A percentile compares a stretch with the other conserved stretches of the same genome.
Conservation (phyloP, 805 yeast genomes). For the Saturnispora serradocipensis region DNA sequence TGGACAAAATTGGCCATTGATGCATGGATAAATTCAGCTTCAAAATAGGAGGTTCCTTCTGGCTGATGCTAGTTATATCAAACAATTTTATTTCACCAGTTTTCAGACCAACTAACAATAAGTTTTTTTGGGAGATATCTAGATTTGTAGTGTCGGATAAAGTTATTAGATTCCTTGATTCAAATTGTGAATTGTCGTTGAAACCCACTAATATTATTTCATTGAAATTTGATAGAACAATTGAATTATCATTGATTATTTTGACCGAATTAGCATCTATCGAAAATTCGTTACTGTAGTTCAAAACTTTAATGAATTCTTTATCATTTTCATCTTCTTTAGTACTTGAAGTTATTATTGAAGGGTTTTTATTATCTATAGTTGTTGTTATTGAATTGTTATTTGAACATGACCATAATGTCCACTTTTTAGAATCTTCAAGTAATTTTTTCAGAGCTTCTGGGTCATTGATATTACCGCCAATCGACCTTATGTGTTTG, state of each 20-base stretch:
- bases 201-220: neutral
- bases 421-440: neutral
- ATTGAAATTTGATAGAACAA: slow-evolving; percentile 13
- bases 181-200: neutral
- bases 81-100: slow-evolving; percentile 75
- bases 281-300: neutral
- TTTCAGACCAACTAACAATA: slow-evolving; percentile 17
- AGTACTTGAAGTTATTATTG: neutral
- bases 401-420: neutral
- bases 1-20: slow-evolving; percentile 42
- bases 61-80: slow-evolving; percentile 30
- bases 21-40: slow-evolving; percentile 47
- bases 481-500: slow-evolving; percentile 56
- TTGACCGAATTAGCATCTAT: neutral
- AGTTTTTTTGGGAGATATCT: neutral
- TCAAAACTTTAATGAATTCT: slow-evolving; percentile 5
- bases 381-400: neutral
- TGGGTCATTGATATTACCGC: neutral
- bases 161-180: neutral
- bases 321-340: neutral
- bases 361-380: neutral
- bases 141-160: neutral
- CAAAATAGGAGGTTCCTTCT: slow-evolving; percentile 26
- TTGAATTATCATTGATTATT: neutral
- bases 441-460: neutral